phyloP scores from a whole-genome alignment of 163 green algal genomes.

The Scenedesmus sp. region DNA sequence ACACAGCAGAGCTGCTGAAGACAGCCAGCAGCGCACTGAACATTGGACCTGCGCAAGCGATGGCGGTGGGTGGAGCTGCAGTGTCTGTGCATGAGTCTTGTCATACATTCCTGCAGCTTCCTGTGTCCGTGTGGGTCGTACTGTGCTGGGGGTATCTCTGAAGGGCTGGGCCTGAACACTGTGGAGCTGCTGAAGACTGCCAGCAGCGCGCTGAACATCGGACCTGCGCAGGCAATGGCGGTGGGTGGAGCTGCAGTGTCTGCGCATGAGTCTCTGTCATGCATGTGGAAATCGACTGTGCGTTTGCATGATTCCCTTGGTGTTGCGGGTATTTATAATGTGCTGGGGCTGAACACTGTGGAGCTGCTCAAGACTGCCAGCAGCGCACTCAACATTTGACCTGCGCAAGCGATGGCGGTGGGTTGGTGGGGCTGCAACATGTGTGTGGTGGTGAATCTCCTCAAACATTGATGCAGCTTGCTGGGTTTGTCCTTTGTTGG shows the following conservation, averaged over 20 bases:
- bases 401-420: conserved; percentile 78
- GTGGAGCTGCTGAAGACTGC: conserved; percentile 85
- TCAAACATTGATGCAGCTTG: neutral
- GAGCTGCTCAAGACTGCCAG: conserved; percentile 82
- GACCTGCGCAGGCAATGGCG: conserved; percentile 50
- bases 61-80: neutral
- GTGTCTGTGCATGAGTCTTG: neutral
- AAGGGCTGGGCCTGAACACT: conserved; percentile 78
- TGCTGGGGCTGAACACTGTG: conserved; percentile 83
- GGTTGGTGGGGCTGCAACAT: neutral
- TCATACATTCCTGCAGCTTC: no score
- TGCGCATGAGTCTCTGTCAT: neutral
- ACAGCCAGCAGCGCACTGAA: conserved; percentile 71
- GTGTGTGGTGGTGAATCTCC: neutral
- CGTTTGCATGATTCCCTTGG: neutral
- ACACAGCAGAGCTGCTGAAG: conserved; percentile 89
- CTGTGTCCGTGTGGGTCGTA: neutral
- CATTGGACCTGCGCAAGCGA: conserved; percentile 65
- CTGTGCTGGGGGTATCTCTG: neutral
- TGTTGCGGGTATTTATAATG: neutral
- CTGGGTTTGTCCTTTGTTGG: no score
- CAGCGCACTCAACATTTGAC: conserved; percentile 73
- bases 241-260: neutral
- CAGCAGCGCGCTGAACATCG: conserved; percentile 74
- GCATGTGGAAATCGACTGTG: no score